Evolutionary conservation across 257 asterid species (phyloP), one percentile per base, ranked within the genome.

Genomic region (Buddleja alternifolia): DNA sequence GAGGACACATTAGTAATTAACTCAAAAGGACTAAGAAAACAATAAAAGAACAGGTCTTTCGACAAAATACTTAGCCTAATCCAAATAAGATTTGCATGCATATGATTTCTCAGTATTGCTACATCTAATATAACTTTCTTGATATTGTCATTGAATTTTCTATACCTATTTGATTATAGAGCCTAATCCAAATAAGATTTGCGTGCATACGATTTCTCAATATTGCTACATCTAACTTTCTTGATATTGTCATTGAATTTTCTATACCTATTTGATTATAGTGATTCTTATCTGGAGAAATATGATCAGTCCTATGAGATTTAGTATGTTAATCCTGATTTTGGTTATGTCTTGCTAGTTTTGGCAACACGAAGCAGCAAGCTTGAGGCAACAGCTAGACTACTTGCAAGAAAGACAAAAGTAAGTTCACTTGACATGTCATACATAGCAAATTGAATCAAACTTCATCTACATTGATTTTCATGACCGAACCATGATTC

Each of bases 281-380:
- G 24, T 29, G 5, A 2, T 29, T 29, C 2, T 29, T 58, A 41
- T 57, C 14, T 21, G 0, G 25, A 62, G 17, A 66, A 17, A 6
- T 60, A 53, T 34, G 58, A 52, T n/a, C 37, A 8, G 15, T 46
- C 4, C 60, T 52, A 29, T 29, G 34, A 29, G 66, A 39, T 47
- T n/a, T n/a, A 45, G 29, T 52, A 42, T 10, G 23, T 34, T 73
- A 55, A 73, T 56, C 19, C 14, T 63, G 40, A n/a, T 40, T 40
- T 68, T 8, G 54, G 32, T 42, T n/a, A 19, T 50, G 48, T 69
- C 8, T 71, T 73, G 57, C 44, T 48, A 83, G 89, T 69, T 76
- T 44, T 83, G 89, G 89, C 82, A 66, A 65, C 73, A 63, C 63
- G 89, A 83, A 71, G 82, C 82, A 67, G 78, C 69, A 66, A 70